Percentiles rank a stretch among this genome's conserved stretches.
Evolutionary conservation across 352 stramenopile genomes (phyloP).

Genomic region (Globisporangium emineosum): DNA sequence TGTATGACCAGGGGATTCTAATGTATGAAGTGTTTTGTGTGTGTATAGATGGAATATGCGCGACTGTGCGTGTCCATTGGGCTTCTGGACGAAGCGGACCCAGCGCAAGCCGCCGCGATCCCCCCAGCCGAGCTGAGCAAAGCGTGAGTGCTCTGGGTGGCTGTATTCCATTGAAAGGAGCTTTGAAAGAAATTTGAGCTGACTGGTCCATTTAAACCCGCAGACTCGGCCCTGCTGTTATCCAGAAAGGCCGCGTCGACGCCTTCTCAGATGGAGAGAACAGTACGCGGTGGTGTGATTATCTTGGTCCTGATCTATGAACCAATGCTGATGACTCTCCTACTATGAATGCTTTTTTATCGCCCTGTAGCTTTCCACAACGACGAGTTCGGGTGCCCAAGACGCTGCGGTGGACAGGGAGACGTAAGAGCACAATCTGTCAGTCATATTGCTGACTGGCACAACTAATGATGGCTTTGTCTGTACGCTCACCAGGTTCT

Average conservation of each 20-base stretch:
- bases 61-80: conserved; percentile 54
- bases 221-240: conserved; percentile 79
- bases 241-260: conserved; percentile 85
- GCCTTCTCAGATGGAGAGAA: conserved; percentile 71
- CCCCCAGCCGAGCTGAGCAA: conserved; percentile 43
- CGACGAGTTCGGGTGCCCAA: conserved; percentile 64
- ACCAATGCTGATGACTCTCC: too few species aligned
- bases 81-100: conserved; percentile 44
- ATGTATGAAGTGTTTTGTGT: neutral
- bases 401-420: conserved; percentile 90
- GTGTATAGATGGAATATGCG: conserved; percentile 73
- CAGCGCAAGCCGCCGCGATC: conserved; percentile 49
- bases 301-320: too few species aligned
- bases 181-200: too few species aligned
- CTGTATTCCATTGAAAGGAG: too few species aligned
- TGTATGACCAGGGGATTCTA: too few species aligned
- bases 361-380: conserved; percentile 31
- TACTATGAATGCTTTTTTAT: neutral
- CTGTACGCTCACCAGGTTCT: conserved; percentile 48
- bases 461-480: too few species aligned
- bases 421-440: conserved; percentile 81
- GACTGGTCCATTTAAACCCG: neutral
- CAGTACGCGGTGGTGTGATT: conserved; percentile 36
- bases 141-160: conserved; percentile 35
- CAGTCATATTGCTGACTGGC: too few species aligned